Conservation (phyloP, 225 moss, liverwort and hornwort species). For the Pseudisothecium myosuroides region DNA sequence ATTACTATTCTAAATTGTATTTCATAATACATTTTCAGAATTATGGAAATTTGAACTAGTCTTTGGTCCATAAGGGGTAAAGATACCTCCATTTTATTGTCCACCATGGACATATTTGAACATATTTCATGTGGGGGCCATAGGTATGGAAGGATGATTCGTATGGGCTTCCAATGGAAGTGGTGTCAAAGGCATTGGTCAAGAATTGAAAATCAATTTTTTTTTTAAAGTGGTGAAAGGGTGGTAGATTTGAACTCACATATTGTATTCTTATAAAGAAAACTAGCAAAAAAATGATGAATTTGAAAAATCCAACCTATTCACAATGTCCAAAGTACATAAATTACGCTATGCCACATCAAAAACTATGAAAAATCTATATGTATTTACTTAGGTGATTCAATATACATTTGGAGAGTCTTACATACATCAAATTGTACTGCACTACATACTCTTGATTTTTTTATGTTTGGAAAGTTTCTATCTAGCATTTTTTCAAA, state of each 20-base stretch:
- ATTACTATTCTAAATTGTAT: neutral
- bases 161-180: neutral
- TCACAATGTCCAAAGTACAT: rapidly evolving
- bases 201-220: neutral
- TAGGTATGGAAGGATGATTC: neutral
- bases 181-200: neutral
- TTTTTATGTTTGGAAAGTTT: rapidly evolving
- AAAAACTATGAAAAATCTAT: too few relatives aligned
- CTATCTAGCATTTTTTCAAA: rapidly evolving
- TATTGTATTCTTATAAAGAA: too few relatives aligned
- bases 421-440: neutral
- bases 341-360: neutral
- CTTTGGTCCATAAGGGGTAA: neutral
- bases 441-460: neutral
- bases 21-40: neutral
- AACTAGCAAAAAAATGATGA: neutral
- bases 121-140: rapidly evolving
- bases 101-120: neutral
- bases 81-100: neutral
- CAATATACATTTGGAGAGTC: rapidly evolving
- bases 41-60: neutral
- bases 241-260: neutral
- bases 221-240: neutral
- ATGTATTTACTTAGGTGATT: neutral
- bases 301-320: neutral